Percentiles rank a stretch among this genome's conserved stretches.
Evolutionary conservation across 1,139 yeast genomes (phyloP).

Genomic region (Yamadazyma jaroonii): DNA sequence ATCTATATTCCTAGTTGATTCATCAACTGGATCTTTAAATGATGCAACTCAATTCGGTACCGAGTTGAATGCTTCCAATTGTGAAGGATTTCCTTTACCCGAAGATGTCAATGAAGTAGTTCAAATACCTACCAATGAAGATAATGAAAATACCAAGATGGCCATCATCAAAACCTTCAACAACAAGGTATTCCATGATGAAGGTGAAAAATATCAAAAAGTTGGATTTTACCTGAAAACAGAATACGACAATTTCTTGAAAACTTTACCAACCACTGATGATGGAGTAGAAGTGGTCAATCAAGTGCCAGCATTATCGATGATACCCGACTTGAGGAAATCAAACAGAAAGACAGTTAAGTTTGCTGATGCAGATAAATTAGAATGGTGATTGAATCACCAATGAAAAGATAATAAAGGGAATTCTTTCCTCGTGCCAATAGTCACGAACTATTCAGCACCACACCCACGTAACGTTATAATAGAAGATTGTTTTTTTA

Average conservation of each 20-base stretch:
- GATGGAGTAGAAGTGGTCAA: slow-evolving; percentile 17
- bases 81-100: slow-evolving; percentile 65
- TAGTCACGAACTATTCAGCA: no score
- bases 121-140: slow-evolving; percentile 60
- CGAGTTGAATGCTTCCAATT: slow-evolving; percentile 62
- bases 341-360: neutral
- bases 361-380: slow-evolving; percentile 1
- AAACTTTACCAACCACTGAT: slow-evolving; percentile 11
- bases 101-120: slow-evolving; percentile 58
- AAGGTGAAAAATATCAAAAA: neutral
- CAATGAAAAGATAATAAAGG: no score
- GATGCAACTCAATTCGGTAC: slow-evolving; percentile 80
- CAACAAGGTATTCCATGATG: slow-evolving; percentile 14
- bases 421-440: no score
- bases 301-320: slow-evolving; percentile 4
- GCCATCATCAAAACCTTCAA: slow-evolving; percentile 54
- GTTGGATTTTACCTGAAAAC: slow-evolving; percentile 32
- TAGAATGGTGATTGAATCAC: slow-evolving; percentile 5
- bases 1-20: slow-evolving; percentile 58
- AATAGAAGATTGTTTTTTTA: slow-evolving; percentile 1
- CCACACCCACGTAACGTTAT: neutral
- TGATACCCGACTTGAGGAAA: slow-evolving; percentile 5
- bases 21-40: slow-evolving; percentile 61
- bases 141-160: slow-evolving; percentile 34
- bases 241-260: slow-evolving; percentile 27